These are phyloP conservation scores for Pisolithus marmoratus DNA, from an alignment of 768 basidiomycete species.

Conservation along the genomic window DNA sequence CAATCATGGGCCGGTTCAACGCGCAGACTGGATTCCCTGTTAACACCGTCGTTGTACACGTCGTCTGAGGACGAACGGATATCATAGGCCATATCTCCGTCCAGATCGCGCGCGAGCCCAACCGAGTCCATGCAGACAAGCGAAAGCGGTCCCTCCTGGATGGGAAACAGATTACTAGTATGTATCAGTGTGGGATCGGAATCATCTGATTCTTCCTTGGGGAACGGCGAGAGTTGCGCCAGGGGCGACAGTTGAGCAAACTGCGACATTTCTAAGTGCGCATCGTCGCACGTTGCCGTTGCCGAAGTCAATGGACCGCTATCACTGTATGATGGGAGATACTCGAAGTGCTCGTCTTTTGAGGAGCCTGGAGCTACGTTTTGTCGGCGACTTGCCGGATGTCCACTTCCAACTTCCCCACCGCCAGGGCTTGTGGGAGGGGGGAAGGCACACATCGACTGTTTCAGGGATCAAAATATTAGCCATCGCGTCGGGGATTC, in stretches of 20 bases:
- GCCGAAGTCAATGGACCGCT: slow-evolving; percentile 1
- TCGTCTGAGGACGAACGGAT: slow-evolving; percentile 1
- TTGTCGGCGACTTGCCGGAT: slow-evolving; percentile 22
- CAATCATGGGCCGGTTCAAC: neutral
- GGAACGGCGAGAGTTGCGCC: slow-evolving; percentile 13
- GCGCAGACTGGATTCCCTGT: neutral
- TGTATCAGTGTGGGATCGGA: slow-evolving; percentile 7
- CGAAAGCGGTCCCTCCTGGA: slow-evolving; percentile 19
- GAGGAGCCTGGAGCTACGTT: slow-evolving; percentile 2
- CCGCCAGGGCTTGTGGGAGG: slow-evolving; percentile 15
- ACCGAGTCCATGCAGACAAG: slow-evolving; percentile 19
- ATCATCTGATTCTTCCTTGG: slow-evolving; percentile 7
- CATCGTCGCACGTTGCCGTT: slow-evolving; percentile 6
- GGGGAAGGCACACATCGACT: slow-evolving; percentile 47
- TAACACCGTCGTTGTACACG: slow-evolving; percentile 17
- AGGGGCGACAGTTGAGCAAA: slow-evolving; percentile 15
- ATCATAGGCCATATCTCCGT: slow-evolving; percentile 12
- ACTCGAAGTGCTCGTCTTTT: slow-evolving; percentile 22
- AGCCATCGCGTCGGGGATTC: neutral
- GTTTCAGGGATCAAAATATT: slow-evolving; percentile 3
- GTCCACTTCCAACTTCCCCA: slow-evolving; percentile 11
- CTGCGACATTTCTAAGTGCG: slow-evolving; percentile 14
- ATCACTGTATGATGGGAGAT: slow-evolving; percentile 3
- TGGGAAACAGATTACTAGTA: slow-evolving; percentile 7
- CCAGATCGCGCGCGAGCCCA: slow-evolving; percentile 17